Conservation (phyloP, 495 filamentous ascomycete species). For the Annulohypoxylon moriforme region DNA sequence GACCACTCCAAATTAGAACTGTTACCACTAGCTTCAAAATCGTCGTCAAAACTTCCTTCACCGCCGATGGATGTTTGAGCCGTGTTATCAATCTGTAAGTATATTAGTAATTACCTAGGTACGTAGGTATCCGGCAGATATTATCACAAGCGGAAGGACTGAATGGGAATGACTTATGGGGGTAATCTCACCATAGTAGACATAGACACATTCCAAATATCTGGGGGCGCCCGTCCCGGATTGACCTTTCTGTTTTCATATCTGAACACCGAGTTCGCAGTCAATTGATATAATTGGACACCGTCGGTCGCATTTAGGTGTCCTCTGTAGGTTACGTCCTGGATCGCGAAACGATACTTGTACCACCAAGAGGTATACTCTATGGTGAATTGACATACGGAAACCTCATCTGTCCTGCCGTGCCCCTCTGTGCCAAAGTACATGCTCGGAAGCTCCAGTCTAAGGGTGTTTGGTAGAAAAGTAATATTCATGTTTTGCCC, state of each 20-base stretch:
- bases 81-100: slow-evolving; percentile 24
- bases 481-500: slow-evolving; percentile 34
- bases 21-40: slow-evolving; percentile 24
- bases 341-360: slow-evolving; percentile 38
- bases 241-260: slow-evolving; percentile 38
- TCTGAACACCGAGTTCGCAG: slow-evolving; percentile 31
- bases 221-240: slow-evolving; percentile 34
- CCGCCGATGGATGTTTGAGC: slow-evolving; percentile 28
- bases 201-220: slow-evolving; percentile 42
- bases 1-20: slow-evolving; percentile 36
- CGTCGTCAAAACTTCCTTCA: slow-evolving; percentile 27
- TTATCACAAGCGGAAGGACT: not conserved
- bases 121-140: not conserved
- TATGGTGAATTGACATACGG: slow-evolving; percentile 35
- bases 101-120: not conserved
- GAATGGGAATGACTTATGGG: not conserved
- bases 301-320: slow-evolving; percentile 31
- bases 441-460: slow-evolving; percentile 30
- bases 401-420: slow-evolving; percentile 34
- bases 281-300: slow-evolving; percentile 33
- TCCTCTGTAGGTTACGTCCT: slow-evolving; percentile 35
- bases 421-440: slow-evolving; percentile 29
- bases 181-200: slow-evolving; percentile 36
- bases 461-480: slow-evolving; percentile 29
- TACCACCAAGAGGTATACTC: slow-evolving; percentile 42